A percentile compares a stretch with the other conserved stretches of the same genome.
Conservation (phyloP, 257 asterid genomes). For the Salvia rosmarinus region DNA sequence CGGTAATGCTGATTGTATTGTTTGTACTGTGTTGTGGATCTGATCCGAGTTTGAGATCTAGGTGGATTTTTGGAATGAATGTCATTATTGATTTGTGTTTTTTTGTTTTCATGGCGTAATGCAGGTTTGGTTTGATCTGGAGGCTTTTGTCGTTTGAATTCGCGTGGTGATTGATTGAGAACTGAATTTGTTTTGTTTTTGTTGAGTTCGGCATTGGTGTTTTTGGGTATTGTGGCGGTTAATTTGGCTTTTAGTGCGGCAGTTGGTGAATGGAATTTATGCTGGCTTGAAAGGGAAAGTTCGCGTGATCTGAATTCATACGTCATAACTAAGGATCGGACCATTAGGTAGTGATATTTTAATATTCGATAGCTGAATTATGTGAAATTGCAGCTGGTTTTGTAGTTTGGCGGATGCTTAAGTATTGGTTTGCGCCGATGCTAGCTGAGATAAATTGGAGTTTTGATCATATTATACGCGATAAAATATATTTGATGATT, state of each 20-base stretch:
- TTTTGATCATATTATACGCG: conserved; percentile 39
- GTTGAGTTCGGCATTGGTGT: conserved; percentile 35
- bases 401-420: conserved; percentile 36
- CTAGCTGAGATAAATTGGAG: conserved; percentile 50
- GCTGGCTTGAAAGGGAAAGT: conserved; percentile 23
- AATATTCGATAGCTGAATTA: conserved; percentile 21
- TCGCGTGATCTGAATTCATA: conserved; percentile 44
- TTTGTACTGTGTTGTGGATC: conserved; percentile 49
- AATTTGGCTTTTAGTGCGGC: conserved; percentile 38
- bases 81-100: conserved; percentile 30
- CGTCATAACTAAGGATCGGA: conserved; percentile 23
- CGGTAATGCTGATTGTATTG: conserved; percentile 37
- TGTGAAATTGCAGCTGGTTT: conserved; percentile 34
- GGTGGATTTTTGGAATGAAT: conserved; percentile 15
- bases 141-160: conserved; percentile 40
- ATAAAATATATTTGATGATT: conserved; percentile 54
- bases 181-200: conserved; percentile 22
- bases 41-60: conserved; percentile 64
- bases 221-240: conserved; percentile 32
- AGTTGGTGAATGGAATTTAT: conserved; percentile 29
- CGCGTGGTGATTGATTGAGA: conserved; percentile 28
- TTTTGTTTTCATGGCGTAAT: conserved; percentile 35
- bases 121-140: conserved; percentile 67
- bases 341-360: conserved; percentile 13
- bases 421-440: conserved; percentile 42